Evolutionary conservation across 2,329 filamentous ascomycete species (phyloP), one percentile per base, ranked within the genome.

Genomic region (Ascochyta koolunga): DNA sequence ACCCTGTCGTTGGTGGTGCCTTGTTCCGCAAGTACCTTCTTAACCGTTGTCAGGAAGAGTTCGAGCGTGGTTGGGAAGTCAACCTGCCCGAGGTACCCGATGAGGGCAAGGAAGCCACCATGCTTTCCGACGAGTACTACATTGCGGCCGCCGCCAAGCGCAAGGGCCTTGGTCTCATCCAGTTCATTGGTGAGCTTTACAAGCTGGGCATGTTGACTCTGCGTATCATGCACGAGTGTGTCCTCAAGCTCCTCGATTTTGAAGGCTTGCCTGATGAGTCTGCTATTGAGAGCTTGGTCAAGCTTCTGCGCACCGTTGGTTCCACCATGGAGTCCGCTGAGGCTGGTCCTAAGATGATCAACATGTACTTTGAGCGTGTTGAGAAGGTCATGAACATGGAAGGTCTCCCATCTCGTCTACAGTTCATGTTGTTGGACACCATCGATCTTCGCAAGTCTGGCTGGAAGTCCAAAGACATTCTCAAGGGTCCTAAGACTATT

Each of bases 221-320:
- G 77, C 90, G 93, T 75, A 99, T 99, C 79, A 99, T 99, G 95
- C 93, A 99, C 81, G 91, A 97, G 78, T 99, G 95, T 84, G 92
- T 99, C 24, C 89, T 92, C 80, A 96, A 96, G 78, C 85, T 99
- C 60, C 90, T 99, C 64, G 93, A 99, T 78, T 98, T 96, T 77
- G 89, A 93, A 71, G 92, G 91, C 58, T 81, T 91, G 57, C 95
- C 95, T 38, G 95, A 99, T 67, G 95, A 99, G 79, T 90, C 93
- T 48, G 93, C 97, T 76, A 89, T 99, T 56, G 95, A 99, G 82
- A 96, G 91, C 65, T 86, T 99, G 77, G 92, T 89, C 68, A 97
- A 96, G 79, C 83, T 99, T 60, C 85, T 99, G 58, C 87, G 89
- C 64, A 96, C 95, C 33, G 96, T 99, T 60, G 95, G 95, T 80